These are phyloP conservation scores for Talaromyces ruber DNA, from an alignment of 495 filamentous ascomycete genomes.

Conservation along the genomic window DNA sequence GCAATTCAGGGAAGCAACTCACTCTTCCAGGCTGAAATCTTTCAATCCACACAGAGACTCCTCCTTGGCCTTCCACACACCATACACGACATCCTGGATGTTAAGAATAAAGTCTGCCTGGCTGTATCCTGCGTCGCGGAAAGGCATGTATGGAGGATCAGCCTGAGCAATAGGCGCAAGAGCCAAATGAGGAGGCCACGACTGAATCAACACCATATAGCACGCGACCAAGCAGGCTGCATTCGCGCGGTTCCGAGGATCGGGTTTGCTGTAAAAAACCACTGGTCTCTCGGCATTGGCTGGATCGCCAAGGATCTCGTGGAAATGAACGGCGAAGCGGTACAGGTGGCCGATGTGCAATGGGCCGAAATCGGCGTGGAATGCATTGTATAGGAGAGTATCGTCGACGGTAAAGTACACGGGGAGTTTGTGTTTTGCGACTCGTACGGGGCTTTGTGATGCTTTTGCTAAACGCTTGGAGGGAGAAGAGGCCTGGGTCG, in stretches of 20 bases:
- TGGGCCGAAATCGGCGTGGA: slow-evolving; percentile 97
- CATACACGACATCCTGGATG: slow-evolving; percentile 95
- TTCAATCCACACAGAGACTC: slow-evolving; percentile 78
- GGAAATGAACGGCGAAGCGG: slow-evolving; percentile 87
- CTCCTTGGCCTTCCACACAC: slow-evolving; percentile 97
- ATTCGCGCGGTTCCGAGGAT: slow-evolving; percentile 91
- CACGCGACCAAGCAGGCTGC: slow-evolving; percentile 91
- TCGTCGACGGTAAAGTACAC: slow-evolving; percentile 96
- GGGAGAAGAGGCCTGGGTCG: slow-evolving; percentile 51
- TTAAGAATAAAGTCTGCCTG: slow-evolving; percentile 93
- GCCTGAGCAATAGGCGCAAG: slow-evolving; percentile 92
- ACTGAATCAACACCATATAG: slow-evolving; percentile 98
- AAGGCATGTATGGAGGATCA: slow-evolving; percentile 96
- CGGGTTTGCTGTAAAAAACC: slow-evolving; percentile 89
- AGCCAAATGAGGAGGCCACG: slow-evolving; percentile 97
- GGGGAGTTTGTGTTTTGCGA: slow-evolving; percentile 50
- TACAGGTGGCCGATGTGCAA: slow-evolving; percentile 96
- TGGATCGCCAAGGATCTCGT: slow-evolving; percentile 85
- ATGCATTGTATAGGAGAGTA: slow-evolving; percentile 89
- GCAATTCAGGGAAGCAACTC: slow-evolving; percentile 19
- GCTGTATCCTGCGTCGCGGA: slow-evolving; percentile 96
- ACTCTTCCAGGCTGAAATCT: slow-evolving; percentile 91
- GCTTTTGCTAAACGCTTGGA: slow-evolving; percentile 67
- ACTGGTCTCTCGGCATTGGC: slow-evolving; percentile 75
- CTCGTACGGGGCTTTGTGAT: slow-evolving; percentile 40